Evolutionary conservation across 805 yeast species (phyloP), one percentile per base, ranked within the genome.

Genomic region (Grigorovia transvaalensis): DNA sequence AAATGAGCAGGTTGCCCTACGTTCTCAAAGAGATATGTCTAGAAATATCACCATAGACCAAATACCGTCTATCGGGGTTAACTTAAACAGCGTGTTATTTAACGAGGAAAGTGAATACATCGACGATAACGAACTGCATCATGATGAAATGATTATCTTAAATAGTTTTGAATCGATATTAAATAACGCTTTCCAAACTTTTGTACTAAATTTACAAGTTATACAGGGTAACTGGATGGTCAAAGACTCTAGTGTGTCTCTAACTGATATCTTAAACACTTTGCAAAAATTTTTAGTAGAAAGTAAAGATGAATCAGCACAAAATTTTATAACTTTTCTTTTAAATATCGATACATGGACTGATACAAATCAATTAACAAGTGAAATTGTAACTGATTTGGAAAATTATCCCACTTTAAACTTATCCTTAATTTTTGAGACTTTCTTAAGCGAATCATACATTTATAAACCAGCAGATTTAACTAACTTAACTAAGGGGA

Each of bases 201-300:
- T 80, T n/a, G 65, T 70, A 50, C 49, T 82, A 4, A 86, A 84
- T 59, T 51, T 82, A 29, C 82, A 81, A 62, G 77, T 79, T 73
- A 78, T 77, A 58, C 78, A 76, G 48, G 57, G 66, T 44, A 65
- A 72, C 2, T 62, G 56, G 60, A 49, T 33, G 51, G 49, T 58
- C 33, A 57, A 67, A 0, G 56, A 58, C 4, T 44, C 70, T 0
- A 48, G 52, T 0, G 54, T 73, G 19, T 3, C 8, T 38, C 4
- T 38, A 15, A n/a, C 56, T 0, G 53, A 60, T 2, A 53, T 77
- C 0, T 50, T 72, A 1, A 13, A 48, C 0, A 56, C 61, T 0
- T 45, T 81, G 1, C 51, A 66, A 33, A 47, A 47, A 0, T 80
- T 71, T 57, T 54, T 78, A 2, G 42, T 41, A 0, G 61, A 53